Conservation (phyloP, 2,329 filamentous ascomycete genomes). For the Neoscytalidium dimidiatum region DNA sequence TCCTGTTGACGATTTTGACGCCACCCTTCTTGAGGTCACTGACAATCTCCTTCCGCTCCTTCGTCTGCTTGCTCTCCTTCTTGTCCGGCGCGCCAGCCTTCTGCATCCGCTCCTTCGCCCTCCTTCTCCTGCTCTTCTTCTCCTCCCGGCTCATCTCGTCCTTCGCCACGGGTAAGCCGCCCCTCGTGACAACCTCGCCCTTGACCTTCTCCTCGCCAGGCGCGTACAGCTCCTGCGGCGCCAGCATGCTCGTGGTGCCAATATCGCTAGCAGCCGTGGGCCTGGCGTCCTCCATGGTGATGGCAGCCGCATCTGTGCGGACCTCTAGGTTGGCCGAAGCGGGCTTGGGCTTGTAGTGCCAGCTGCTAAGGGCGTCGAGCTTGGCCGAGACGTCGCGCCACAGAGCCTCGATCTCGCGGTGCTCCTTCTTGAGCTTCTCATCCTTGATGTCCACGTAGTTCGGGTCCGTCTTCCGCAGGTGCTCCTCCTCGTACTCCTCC, state of each 20-base stretch:
- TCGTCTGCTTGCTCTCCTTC: constrained; percentile 59
- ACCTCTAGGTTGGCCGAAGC: constrained; percentile 80
- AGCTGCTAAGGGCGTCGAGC: constrained; percentile 86
- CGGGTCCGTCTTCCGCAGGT: constrained; percentile 75
- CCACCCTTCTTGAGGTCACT: constrained; percentile 78
- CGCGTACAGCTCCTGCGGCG: constrained; percentile 91
- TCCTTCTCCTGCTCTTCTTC: constrained; percentile 71
- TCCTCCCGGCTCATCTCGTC: constrained; percentile 90
- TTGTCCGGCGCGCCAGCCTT: constrained; percentile 58
- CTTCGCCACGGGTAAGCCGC: constrained; percentile 73
- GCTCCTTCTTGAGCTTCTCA: constrained; percentile 79
- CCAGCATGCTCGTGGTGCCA: constrained; percentile 70
- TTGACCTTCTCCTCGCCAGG: constrained; percentile 68
- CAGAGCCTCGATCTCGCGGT: constrained; percentile 77
- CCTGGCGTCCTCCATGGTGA: constrained; percentile 93
- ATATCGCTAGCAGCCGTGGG: constrained; percentile 79
- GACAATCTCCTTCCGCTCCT: constrained; percentile 60
- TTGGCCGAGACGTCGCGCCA: constrained; percentile 81
- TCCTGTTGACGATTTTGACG: constrained; percentile 89
- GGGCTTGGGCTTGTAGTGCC: constrained; percentile 93
- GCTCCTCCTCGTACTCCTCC: constrained; percentile 92
- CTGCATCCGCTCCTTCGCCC: constrained; percentile 82
- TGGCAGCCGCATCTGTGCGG: constrained; percentile 85
- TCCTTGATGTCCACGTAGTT: constrained; percentile 79
- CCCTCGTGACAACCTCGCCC: constrained; percentile 76